phyloP scores from a whole-genome alignment of 257 asterid genomes.

The Solanum chaucha region DNA sequence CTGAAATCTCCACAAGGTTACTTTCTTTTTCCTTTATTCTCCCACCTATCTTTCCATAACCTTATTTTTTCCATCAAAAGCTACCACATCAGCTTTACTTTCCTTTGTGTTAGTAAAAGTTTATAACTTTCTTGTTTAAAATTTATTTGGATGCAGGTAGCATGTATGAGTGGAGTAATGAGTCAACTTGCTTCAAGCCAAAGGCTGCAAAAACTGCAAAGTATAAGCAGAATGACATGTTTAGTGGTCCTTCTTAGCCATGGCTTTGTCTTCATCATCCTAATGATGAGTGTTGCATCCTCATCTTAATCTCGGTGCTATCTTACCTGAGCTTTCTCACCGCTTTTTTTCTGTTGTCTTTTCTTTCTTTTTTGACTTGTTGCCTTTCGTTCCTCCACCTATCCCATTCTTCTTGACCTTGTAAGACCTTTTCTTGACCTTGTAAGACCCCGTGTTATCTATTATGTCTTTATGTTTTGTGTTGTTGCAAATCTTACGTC shows the following conservation, averaged over 20 bases:
- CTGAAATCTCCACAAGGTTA: conserved; percentile 42
- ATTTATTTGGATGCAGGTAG: conserved; percentile 23
- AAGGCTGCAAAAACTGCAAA: conserved; percentile 8
- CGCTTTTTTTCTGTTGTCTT: neutral
- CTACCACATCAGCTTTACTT: neutral
- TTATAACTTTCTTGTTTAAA: neutral
- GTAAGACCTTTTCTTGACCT: conserved; percentile 96
- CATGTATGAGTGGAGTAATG: conserved; percentile 13
- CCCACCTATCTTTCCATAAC: neutral
- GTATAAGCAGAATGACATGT: conserved; percentile 13
- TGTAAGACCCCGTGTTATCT: conserved; percentile 57
- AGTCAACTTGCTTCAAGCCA: neutral
- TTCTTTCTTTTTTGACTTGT: conserved; percentile 40
- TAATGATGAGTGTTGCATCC: neutral
- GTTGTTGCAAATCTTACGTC: conserved; percentile 1
- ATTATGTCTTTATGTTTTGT: neutral
- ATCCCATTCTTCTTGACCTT: conserved; percentile 51
- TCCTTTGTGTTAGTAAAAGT: neutral
- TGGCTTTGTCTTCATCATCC: neutral
- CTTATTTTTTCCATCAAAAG: neutral
- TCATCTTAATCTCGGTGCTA: conserved; percentile 48
- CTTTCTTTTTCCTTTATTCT: neutral
- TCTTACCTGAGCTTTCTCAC: conserved; percentile 71
- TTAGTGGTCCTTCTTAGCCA: neutral
- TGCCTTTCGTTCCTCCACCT: conserved; percentile 27